Conservation (phyloP, 345 rosid species). For the Citrus cavaleriei region DNA sequence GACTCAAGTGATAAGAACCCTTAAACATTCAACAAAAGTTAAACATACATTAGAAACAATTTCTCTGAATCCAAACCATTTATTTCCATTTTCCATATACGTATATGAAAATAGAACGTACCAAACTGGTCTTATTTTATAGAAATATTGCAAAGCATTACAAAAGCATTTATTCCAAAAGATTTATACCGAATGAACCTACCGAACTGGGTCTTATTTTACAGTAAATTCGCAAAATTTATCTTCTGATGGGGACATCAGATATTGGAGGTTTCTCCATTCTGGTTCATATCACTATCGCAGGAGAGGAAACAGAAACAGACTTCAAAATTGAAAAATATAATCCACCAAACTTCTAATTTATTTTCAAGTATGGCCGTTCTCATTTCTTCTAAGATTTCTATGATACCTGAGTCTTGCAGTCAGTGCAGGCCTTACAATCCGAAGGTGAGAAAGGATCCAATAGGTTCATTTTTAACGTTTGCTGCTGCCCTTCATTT, state of each 20-base stretch:
- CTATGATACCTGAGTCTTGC: slow-evolving; percentile 26
- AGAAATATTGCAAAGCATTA: too few species aligned
- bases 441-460: slow-evolving; percentile 35
- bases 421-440: slow-evolving; percentile 31
- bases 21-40: too few species aligned
- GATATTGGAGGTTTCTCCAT: background rate
- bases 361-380: background rate
- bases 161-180: too few species aligned
- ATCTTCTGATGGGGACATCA: background rate
- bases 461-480: slow-evolving; percentile 49
- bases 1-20: too few species aligned
- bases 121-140: too few species aligned
- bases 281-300: background rate
- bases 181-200: too few species aligned
- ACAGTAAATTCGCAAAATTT: background rate
- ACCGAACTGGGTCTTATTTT: background rate
- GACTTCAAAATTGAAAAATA: background rate
- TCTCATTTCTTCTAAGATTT: slow-evolving; percentile 26
- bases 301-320: too few species aligned
- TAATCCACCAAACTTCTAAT: background rate
- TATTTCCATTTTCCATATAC: too few species aligned
- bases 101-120: too few species aligned
- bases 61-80: too few species aligned
- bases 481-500: slow-evolving; percentile 62
- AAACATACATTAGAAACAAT: too few species aligned